Percentiles rank a stretch among this genome's conserved stretches.
Evolutionary conservation across 495 filamentous ascomycete genomes (phyloP).

Genomic region (Podospora sp.): DNA sequence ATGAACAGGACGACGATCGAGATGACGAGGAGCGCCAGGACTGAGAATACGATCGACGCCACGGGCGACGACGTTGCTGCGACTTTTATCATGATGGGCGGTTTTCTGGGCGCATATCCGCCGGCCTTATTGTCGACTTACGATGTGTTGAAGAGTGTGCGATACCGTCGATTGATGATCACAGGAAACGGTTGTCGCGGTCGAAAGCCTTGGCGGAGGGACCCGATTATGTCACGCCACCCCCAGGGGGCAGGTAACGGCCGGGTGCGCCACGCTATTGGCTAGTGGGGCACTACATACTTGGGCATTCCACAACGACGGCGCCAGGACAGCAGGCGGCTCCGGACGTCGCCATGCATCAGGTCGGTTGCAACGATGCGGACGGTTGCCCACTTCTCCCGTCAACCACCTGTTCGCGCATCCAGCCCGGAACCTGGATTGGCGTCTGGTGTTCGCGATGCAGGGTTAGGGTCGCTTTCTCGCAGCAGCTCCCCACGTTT

Average conservation of each 20-base stretch:
- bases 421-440: neutral
- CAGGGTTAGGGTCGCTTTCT: slow-evolving; percentile 24
- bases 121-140: neutral
- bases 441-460: neutral
- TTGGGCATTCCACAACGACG: too few species aligned
- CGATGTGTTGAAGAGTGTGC: neutral
- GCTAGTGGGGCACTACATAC: neutral
- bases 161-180: neutral
- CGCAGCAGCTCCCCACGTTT: slow-evolving; percentile 4
- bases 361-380: neutral
- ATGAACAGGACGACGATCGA: slow-evolving; percentile 77
- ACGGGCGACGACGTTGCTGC: slow-evolving; percentile 29
- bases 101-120: slow-evolving; percentile 21
- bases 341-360: neutral
- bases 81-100: slow-evolving; percentile 27
- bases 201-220: slow-evolving; percentile 9
- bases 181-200: neutral
- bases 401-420: neutral
- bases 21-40: slow-evolving; percentile 69
- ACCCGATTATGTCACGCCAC: slow-evolving; percentile 24
- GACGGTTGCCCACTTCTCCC: neutral
- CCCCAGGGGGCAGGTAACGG: slow-evolving; percentile 4
- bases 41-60: slow-evolving; percentile 62
- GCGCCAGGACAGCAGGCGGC: neutral
- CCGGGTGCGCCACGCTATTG: neutral